Base-by-base conservation (phyloP, 2,329 filamentous ascomycete genomes). In the Diaporthe vaccinii region DNA sequence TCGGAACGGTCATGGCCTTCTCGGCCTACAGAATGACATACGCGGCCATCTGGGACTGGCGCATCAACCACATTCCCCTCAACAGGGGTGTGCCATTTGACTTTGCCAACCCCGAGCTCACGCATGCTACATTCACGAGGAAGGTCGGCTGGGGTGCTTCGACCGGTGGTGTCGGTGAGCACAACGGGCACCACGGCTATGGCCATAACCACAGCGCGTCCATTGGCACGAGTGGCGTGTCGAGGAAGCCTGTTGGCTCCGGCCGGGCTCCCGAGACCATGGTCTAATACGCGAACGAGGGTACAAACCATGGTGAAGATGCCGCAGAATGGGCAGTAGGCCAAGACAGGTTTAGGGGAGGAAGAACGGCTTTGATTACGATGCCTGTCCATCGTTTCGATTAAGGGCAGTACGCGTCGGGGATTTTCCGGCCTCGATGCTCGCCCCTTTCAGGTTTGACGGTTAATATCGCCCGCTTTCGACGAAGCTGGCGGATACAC, bases 11-110 rank as follows among this genome's bases (percentile, higher is more conserved):
- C 57, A 89, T 92, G 82, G 92, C 92, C 0, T 87, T 93, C 76
- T 89, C 87, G 2, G 83, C 89, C 0, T 95, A 93, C 81, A 86
- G 93, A 34, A 91, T 91, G 85, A 88, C 90, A 1, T 95, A 93
- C 78, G 91, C 92, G 0, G 87, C 89, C 2, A 84, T 94, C 39
- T 94, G 92, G 89, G 91, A 95, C 81, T 94, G 91, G 87, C 85
- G 92, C 15, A 92, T 84, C 78, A 91, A 91, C 74, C 93, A 95
- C 80, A 90, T 95, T 36, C 92, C 93, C 1, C 86, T 95, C 69
- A 83, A 83, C 76, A 82, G 84, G 39, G 79, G 77, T 4, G 79
- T 80, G 36, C 79, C 83, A 1, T 87, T 87, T 59, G 69, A 78
- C 22, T 81, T 71, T 76, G 77, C 65, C 17, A 78, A 78, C 36